A percentile compares a stretch with the other conserved stretches of the same genome.
phyloP scores from a whole-genome alignment of 2,329 filamentous ascomycete species.

The Coccinonectria pachysandricola region DNA sequence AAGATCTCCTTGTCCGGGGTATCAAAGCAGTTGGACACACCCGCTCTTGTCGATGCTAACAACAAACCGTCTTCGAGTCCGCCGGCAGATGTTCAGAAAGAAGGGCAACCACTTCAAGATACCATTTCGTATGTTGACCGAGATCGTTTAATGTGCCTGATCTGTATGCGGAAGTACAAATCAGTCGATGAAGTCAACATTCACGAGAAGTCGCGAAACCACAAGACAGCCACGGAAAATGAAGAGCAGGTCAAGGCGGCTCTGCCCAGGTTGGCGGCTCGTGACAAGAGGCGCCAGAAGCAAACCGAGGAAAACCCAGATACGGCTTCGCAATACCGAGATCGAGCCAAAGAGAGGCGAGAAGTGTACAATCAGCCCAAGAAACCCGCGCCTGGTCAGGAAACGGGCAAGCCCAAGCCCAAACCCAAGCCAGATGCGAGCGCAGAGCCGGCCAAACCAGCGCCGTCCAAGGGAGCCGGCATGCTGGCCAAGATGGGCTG shows the following conservation, averaged over 20 bases:
- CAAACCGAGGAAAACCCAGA: conserved; percentile 17
- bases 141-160: conserved; percentile 34
- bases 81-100: conserved; percentile 1
- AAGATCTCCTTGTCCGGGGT: conserved; percentile 23
- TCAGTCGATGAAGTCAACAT: conserved; percentile 31
- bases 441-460: conserved; percentile 18
- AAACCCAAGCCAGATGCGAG: conserved; percentile 11
- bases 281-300: conserved; percentile 27
- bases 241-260: conserved; percentile 40
- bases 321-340: conserved; percentile 40
- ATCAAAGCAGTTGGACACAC: conserved; percentile 9
- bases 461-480: conserved; percentile 52
- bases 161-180: conserved; percentile 38
- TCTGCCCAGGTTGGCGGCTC: conserved; percentile 26
- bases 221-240: conserved; percentile 30
- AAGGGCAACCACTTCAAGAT: conserved; percentile 2
- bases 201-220: conserved; percentile 33
- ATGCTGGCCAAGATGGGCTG: conserved; percentile 66
- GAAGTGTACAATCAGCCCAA: conserved; percentile 50
- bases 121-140: conserved; percentile 47
- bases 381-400: conserved; percentile 34
- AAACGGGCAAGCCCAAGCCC: conserved; percentile 25
- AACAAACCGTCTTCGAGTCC: conserved; percentile 4
- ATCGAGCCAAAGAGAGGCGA: conserved; percentile 58
- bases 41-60: conserved; percentile 4